Evolutionary conservation across 257 asterid genomes (phyloP).

Genomic region (Primulina eburnea): DNA sequence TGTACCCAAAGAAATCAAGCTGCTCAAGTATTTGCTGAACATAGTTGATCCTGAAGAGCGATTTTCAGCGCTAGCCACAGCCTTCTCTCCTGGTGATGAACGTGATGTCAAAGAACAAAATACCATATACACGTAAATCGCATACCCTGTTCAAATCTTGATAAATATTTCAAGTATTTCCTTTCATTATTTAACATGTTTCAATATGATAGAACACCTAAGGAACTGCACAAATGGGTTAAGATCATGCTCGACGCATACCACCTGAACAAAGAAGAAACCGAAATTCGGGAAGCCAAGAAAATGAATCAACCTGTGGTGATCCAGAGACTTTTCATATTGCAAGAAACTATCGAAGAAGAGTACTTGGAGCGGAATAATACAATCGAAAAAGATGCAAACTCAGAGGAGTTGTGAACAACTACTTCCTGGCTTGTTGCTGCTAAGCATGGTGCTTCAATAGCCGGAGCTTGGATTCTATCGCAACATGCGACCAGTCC

Average conservation of each 20-base stretch:
- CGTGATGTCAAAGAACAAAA: conserved; percentile 56
- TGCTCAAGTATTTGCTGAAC: conserved; percentile 75
- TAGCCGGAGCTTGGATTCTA: conserved; percentile 1
- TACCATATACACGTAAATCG: conserved; percentile 70
- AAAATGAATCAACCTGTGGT: conserved; percentile 76
- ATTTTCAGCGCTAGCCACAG: conserved; percentile 87
- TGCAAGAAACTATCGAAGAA: conserved; percentile 77
- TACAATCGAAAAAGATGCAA: conserved; percentile 29
- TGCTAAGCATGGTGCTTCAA: not conserved
- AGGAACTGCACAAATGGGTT: conserved; percentile 94
- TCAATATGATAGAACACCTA: conserved; percentile 61
- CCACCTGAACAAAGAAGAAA: conserved; percentile 75
- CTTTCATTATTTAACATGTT: conserved; percentile 5
- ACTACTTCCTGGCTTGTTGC: not conserved
- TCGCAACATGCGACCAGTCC: not conserved
- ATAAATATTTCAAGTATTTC: not conserved
- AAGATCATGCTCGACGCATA: conserved; percentile 90
- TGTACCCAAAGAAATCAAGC: conserved; percentile 82
- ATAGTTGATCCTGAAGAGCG: conserved; percentile 92
- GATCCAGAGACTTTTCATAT: conserved; percentile 82
- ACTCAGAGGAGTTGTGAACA: conserved; percentile 36
- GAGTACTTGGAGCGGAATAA: conserved; percentile 68
- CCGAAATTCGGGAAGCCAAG: conserved; percentile 83
- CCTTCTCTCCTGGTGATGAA: conserved; percentile 87
- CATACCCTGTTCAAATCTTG: not conserved